Evolutionary conservation across 2,329 filamentous ascomycete species (phyloP), one percentile per base, ranked within the genome.

Genomic region (Stromatinia cepivora): DNA sequence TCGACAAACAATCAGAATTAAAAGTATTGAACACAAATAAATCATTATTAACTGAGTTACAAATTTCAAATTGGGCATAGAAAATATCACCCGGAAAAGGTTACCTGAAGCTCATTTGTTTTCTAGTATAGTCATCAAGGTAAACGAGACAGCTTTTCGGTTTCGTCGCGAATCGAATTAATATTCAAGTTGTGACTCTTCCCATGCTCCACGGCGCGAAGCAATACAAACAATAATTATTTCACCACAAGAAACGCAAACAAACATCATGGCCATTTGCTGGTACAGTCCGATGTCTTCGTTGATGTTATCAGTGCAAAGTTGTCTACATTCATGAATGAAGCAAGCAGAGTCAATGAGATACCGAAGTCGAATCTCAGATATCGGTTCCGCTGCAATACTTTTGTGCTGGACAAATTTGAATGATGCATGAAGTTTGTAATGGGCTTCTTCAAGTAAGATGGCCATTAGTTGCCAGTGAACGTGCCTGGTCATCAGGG

Each of bases 361-460:
- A 61, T 46, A 34, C 46, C 28, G 25, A 62, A 62, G 28, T 61
- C 28, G 42, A 62, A 20, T n/a, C 58, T 62, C 58, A n/a, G 28
- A 34, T 46, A n/a, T 48, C 45, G n/a, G 42, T 46, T n/a, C 4
- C 10, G 11, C 20, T 4, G n/a, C 42, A 34, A 20, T 48, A 20
- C 9, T 9, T 22, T 45, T 7, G 1, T n/a, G 39, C 25, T 61
- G 20, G n/a, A 53, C 7, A 20, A 46, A 42, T 10, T 5, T 22
- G 8, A 9, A 52, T 52, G n/a, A 42, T 42, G 9, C 39, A 42
- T 10, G 39, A 13, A 42, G 39, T 42, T 42, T 42, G 9, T 2
- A 42, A 42, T 31, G 31, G 31, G 3, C 31, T 3, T 31, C 31
- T 31, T 31, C 31, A 31, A 31, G 31, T 31, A 4, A 31, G 31